Percentiles rank a stretch among this genome's conserved stretches.
These are phyloP conservation scores for Botrytis fabae DNA, from an alignment of 2,329 filamentous ascomycete species.

Conservation along the genomic window DNA sequence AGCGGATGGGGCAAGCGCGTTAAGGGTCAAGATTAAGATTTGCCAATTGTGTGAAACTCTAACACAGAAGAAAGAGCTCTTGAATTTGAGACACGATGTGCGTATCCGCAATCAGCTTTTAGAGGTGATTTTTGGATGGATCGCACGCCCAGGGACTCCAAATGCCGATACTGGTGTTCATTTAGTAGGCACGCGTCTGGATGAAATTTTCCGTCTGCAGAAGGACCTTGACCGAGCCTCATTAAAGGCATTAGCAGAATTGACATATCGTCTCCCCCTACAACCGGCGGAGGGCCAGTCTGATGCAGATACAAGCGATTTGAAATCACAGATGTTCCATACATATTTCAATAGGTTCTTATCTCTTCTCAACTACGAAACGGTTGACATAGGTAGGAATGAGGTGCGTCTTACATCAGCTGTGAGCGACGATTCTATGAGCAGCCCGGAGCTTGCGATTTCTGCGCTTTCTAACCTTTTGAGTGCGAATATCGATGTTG, in stretches of 20 bases:
- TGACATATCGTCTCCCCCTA: slow-evolving; percentile 65
- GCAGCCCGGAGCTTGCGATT: slow-evolving; percentile 63
- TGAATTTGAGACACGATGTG: slow-evolving; percentile 68
- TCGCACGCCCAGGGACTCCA: slow-evolving; percentile 59
- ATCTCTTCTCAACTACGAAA: slow-evolving; percentile 62
- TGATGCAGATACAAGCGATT: slow-evolving; percentile 65
- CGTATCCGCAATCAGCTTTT: slow-evolving; percentile 67
- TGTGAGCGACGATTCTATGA: slow-evolving; percentile 54
- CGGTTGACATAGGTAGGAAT: slow-evolving; percentile 46
- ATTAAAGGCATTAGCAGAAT: slow-evolving; percentile 62
- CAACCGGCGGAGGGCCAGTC: slow-evolving; percentile 65
- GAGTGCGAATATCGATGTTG: slow-evolving; percentile 71
- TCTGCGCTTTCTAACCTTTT: slow-evolving; percentile 67
- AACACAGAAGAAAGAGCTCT: slow-evolving; percentile 64
- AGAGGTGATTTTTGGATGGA: slow-evolving; percentile 69
- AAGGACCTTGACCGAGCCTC: slow-evolving; percentile 67
- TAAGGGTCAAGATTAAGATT: slow-evolving; percentile 68
- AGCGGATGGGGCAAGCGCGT: slow-evolving; percentile 54
- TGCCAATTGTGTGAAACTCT: slow-evolving; percentile 67
- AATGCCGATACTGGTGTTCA: slow-evolving; percentile 44
- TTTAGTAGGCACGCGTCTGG: slow-evolving; percentile 49
- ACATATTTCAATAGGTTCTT: slow-evolving; percentile 71
- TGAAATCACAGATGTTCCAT: slow-evolving; percentile 71
- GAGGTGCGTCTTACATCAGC: slow-evolving; percentile 46
- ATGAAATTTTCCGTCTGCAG: slow-evolving; percentile 60